Evolutionary conservation across 768 basidiomycete genomes (phyloP).

Genomic region (Plicaturopsis crispa): DNA sequence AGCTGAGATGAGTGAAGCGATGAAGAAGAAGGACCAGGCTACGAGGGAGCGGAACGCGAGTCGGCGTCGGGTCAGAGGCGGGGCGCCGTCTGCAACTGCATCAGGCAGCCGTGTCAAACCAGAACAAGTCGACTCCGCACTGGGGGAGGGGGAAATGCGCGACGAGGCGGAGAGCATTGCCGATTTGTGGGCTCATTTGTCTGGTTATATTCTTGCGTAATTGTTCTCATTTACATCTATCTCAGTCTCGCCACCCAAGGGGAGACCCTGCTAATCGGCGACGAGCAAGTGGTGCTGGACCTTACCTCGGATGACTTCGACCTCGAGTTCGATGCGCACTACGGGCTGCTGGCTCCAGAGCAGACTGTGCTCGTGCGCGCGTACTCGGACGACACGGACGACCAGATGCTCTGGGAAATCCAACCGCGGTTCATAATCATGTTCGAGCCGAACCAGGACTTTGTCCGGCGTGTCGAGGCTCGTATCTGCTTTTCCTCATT

Average conservation of each 20-base stretch:
- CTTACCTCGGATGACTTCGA: slow-evolving; percentile 30
- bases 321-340: slow-evolving; percentile 66
- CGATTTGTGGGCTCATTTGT: slow-evolving; percentile 41
- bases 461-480: slow-evolving; percentile 88
- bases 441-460: slow-evolving; percentile 93
- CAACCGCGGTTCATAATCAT: slow-evolving; percentile 90
- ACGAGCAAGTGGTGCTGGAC: slow-evolving; percentile 26
- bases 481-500: slow-evolving; percentile 11
- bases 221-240: no score
- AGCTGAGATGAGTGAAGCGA: slow-evolving; percentile 51
- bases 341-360: slow-evolving; percentile 71
- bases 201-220: neutral
- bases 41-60: slow-evolving; percentile 50
- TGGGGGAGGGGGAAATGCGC: slow-evolving; percentile 24
- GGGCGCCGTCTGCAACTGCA: slow-evolving; percentile 30
- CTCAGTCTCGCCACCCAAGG: no score
- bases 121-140: neutral
- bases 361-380: slow-evolving; percentile 81
- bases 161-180: slow-evolving; percentile 48
- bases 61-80: slow-evolving; percentile 72
- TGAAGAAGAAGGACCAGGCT: slow-evolving; percentile 71
- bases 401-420: slow-evolving; percentile 79
- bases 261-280: no score
- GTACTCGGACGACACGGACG: slow-evolving; percentile 91
- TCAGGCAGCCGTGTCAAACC: neutral